Base-by-base conservation (phyloP, 139 green algal genomes). In the Nannochloris sp. region DNA sequence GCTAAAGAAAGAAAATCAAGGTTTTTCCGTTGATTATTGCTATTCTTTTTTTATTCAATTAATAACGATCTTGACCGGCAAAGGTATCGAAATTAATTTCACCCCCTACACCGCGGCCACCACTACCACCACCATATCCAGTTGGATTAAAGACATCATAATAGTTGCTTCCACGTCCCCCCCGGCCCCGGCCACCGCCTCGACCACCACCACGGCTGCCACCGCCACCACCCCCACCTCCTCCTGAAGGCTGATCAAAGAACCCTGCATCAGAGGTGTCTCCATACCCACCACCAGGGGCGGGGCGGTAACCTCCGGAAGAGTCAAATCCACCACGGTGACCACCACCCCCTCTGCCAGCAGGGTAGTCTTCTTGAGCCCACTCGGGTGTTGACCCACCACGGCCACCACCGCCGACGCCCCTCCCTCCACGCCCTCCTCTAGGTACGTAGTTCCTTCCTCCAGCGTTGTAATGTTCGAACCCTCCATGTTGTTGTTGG, bases 341-440 rank as follows among this genome's bases (percentile, higher is more conserved):
- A 6, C 13, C 19, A 29, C 32, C 59, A 24, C 19, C 42, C n/a
- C 13, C 14, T 54, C 33, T 55, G 6, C 33, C 34, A 37, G 33
- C 9, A 37, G 34, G 23, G 3, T 55, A 39, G 15, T 70, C 46
- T n/a, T 63, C 32, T 15, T 53, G 47, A 6, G 60, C 60, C 68
- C 68, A 75, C 60, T 75, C 68, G 5, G 68, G 44, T 35, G 66
- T 32, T 30, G 64, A 79, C 27, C 71, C 71, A 15, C 68, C 70
- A 7, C 30, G 12, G 24, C 58, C 42, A 27, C 34, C 32, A 44
- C 34, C 54, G 4, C 48, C 13, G 12, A 5, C 35, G 19, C 4
- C 14, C 13, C 31, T 35, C 0, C 4, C 57, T 15, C 60, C 60
- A 32, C 36, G 14, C 10, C 24, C 23, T 37, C 37, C 32, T 25